Percentiles rank a stretch among this genome's conserved stretches.
Conservation (phyloP, 495 filamentous ascomycete genomes). For the Tuber magnatum region DNA sequence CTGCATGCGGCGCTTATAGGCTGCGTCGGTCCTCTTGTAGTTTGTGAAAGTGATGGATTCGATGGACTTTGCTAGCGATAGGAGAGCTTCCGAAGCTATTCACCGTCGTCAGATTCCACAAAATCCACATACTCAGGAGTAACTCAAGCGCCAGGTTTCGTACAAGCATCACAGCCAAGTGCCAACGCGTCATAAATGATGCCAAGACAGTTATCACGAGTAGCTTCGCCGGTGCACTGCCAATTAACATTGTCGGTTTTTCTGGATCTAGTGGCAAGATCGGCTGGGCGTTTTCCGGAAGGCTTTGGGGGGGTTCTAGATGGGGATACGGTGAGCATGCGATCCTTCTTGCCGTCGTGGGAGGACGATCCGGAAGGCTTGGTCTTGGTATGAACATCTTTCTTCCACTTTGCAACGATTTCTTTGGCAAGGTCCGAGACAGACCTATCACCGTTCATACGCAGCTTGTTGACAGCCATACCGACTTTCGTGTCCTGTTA, state of each 20-base stretch:
- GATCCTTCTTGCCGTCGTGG: slow-evolving; percentile 46
- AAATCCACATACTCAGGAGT: background rate
- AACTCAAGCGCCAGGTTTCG: slow-evolving; percentile 18
- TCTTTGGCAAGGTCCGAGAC: slow-evolving; percentile 66
- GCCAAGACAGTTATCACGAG: slow-evolving; percentile 75
- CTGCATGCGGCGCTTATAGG: slow-evolving; percentile 79
- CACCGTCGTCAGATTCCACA: background rate
- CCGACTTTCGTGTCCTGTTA: slow-evolving; percentile 77
- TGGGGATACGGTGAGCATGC: slow-evolving; percentile 43
- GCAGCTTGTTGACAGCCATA: slow-evolving; percentile 75
- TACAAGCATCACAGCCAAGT: slow-evolving; percentile 52
- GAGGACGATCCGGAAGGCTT: slow-evolving; percentile 52
- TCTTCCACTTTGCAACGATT: slow-evolving; percentile 82
- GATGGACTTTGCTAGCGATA: slow-evolving; percentile 56
- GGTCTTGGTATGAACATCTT: slow-evolving; percentile 63
- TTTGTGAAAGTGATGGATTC: slow-evolving; percentile 66
- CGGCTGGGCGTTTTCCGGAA: slow-evolving; percentile 47
- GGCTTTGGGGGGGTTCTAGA: slow-evolving; percentile 47
- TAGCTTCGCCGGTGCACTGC: slow-evolving; percentile 59
- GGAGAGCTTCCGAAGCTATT: slow-evolving; percentile 45
- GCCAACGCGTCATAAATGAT: slow-evolving; percentile 81
- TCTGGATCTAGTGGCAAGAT: slow-evolving; percentile 69
- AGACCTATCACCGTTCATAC: slow-evolving; percentile 65
- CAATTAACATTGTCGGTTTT: slow-evolving; percentile 70
- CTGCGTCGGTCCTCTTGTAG: slow-evolving; percentile 58